phyloP scores from a whole-genome alignment of 106 monocot genomes.

The Chionographis japonica region DNA sequence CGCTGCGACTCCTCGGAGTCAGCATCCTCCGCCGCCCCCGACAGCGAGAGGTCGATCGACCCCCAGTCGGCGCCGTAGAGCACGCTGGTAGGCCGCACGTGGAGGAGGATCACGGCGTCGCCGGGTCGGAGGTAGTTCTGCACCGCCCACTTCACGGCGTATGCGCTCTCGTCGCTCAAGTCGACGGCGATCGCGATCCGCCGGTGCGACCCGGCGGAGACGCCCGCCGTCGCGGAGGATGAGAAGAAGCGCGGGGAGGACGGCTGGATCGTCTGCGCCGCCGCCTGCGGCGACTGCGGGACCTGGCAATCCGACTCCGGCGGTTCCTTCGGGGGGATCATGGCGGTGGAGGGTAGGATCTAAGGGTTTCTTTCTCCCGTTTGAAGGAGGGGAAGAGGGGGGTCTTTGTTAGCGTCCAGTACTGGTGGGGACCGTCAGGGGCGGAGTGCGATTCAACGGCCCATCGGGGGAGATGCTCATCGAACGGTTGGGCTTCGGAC shows the following conservation, averaged over 20 bases:
- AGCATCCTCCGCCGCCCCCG: conserved; percentile 8
- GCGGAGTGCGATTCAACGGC: too few relatives aligned
- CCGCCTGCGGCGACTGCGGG: conserved; percentile 4
- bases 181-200: conserved; percentile 79
- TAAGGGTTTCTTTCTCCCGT: too few relatives aligned
- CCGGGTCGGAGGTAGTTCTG: conserved; percentile 84
- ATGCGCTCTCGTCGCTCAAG: conserved; percentile 56
- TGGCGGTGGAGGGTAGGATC: too few relatives aligned
- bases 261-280: conserved; percentile 24
- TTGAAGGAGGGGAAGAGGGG: too few relatives aligned
- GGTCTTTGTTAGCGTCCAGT: too few relatives aligned
- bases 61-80: conserved; percentile 75
- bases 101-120: conserved; percentile 76
- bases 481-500: too few relatives aligned
- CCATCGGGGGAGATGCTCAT: too few relatives aligned
- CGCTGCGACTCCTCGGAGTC: conserved; percentile 37
- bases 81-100: conserved; percentile 61
- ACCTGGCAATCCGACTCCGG: neutral
- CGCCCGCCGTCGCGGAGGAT: conserved; percentile 20
- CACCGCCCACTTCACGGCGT: conserved; percentile 72
- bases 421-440: too few relatives aligned
- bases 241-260: conserved; percentile 56
- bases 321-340: neutral
- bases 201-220: conserved; percentile 38
- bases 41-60: conserved; percentile 34